A percentile compares a stretch with the other conserved stretches of the same genome.
phyloP scores from a whole-genome alignment of 129 eudicot species.

The Pulicaria dysenterica region DNA sequence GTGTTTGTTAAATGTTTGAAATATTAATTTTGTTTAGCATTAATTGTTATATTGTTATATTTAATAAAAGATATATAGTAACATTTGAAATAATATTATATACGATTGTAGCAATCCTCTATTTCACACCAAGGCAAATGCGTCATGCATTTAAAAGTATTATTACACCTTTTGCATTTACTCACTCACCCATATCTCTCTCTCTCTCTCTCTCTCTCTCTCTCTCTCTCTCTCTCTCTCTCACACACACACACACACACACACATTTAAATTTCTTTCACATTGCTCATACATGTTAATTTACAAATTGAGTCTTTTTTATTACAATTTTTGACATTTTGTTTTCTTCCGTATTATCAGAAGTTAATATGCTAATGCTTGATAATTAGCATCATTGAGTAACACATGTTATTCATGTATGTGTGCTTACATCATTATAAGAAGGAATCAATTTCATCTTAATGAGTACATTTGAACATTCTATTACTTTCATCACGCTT shows the following conservation, averaged over 20 bases:
- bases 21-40: no score
- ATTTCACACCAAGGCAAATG: background rate
- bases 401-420: slow-evolving; percentile 6
- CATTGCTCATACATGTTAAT: background rate
- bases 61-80: no score
- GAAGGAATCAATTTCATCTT: background rate
- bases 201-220: no score
- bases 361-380: background rate
- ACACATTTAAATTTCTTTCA: background rate
- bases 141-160: background rate
- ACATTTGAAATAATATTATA: no score
- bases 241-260: no score
- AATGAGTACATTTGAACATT: background rate
- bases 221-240: no score
- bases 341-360: background rate
- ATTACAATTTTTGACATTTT: background rate
- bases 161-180: background rate
- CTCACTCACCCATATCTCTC: background rate
- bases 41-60: no score
- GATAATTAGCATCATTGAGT: background rate
- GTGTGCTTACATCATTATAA: background rate
- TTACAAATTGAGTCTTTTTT: background rate
- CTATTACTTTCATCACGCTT: background rate
- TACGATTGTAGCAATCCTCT: no score
- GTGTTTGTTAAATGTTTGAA: no score